These are phyloP conservation scores for Gardenia jasminoides DNA, from an alignment of 257 asterid genomes.

Conservation along the genomic window DNA sequence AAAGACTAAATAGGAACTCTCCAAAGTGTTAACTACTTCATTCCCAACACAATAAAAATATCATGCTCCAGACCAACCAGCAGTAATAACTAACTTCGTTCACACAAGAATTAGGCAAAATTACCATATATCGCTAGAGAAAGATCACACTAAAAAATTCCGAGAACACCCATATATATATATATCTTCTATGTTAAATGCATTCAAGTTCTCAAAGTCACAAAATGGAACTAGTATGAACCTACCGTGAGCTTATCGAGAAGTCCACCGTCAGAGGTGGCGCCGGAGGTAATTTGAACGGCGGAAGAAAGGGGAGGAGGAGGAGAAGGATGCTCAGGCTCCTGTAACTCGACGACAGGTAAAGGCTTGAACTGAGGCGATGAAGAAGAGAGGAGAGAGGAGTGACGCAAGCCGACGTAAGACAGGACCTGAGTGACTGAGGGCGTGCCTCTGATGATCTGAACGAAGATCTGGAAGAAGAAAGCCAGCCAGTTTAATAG, in stretches of 20 bases:
- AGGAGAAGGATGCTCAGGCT: constrained; percentile 38
- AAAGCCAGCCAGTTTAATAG: constrained; percentile 79
- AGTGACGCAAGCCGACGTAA: constrained; percentile 55
- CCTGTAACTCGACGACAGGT: constrained; percentile 68
- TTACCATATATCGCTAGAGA: constrained; percentile 4
- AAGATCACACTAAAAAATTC: neutral
- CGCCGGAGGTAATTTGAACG: constrained; percentile 18
- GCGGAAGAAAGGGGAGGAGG: constrained; percentile 23
- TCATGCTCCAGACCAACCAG: constrained; percentile 2
- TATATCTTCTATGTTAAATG: neutral
- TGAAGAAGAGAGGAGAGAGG: constrained; percentile 46
- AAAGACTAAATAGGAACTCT: neutral
- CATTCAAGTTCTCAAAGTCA: neutral
- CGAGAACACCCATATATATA: neutral
- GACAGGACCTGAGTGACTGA: constrained; percentile 69
- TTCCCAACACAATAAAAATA: neutral
- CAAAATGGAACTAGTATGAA: neutral
- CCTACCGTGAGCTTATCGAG: constrained; percentile 38
- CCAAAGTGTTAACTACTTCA: neutral
- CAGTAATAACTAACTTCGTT: constrained; percentile 5
- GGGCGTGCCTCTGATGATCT: constrained; percentile 89
- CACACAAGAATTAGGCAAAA: constrained; percentile 6
- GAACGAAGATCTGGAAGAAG: constrained; percentile 88
- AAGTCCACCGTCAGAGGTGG: constrained; percentile 17
- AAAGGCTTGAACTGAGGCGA: constrained; percentile 60